Base-by-base conservation (phyloP, 1,139 yeast species). In the Hansenula lynferdii region DNA sequence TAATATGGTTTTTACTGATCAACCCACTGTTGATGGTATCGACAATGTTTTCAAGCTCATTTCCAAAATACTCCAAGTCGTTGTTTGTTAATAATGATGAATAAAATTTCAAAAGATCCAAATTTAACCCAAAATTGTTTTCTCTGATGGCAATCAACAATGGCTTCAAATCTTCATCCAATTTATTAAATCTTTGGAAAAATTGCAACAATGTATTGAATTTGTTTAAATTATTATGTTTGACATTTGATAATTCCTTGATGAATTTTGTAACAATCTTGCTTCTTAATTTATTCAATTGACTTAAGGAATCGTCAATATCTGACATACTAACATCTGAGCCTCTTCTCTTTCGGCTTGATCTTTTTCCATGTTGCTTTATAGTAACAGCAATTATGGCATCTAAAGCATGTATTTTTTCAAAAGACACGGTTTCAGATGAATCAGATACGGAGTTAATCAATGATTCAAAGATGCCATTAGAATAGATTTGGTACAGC, bases 1-100 rank as follows among this genome's bases (percentile, higher is more conserved):
- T 65, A 49, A 75, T 77, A 52, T 73, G 75, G 44, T 75, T 69
- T 2, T 72, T 61, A 20, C 60, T 65, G 2, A 62, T 57, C 29
- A 77, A 56, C 11, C 80, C 80, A 9, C 52, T 45, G 11, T 65
- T 51, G n/a, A 80, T 62, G 38, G 64, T 62, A 4, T 58, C 54
- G 8, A 69, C 47, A 14, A 70, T 50, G 18, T 46, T 47, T 0
- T 44, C 37, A 11, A 63, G 41, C 31, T 60, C 61, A 11, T 42
- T 24, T 1, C 60, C 66, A 36, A 64, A 53, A 29, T 42, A 48
- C 21, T 48, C 39, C 26, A 64, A 36, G 3, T 55, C 44, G 38
- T 60, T 62, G n/a, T 51, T 49, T 7, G 43, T 37, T 15, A 65
- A 37, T 3, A 60, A 34, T 1, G 58, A 48, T 2, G 60, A 49